Percentiles rank a stretch among this genome's conserved stretches.
Evolutionary conservation across 169 alveolate species (phyloP).

Genomic region (Plasmodium cynomolgi): DNA sequence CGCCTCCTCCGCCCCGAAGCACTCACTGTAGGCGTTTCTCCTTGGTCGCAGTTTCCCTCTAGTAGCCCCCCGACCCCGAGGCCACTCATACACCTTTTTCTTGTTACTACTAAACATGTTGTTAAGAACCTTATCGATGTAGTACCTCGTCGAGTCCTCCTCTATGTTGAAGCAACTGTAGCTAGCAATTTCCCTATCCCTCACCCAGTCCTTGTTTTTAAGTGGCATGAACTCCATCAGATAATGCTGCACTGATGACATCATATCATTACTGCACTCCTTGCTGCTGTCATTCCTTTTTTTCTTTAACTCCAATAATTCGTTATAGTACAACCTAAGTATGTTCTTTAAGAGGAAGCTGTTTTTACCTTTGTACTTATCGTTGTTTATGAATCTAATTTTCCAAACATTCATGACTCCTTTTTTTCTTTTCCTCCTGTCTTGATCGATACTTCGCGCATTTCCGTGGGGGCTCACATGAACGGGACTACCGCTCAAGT

Average conservation of each 20-base stretch:
- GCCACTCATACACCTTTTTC: slow-evolving; percentile 16
- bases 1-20: not conserved
- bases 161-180: slow-evolving; percentile 45
- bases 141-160: slow-evolving; percentile 46
- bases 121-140: slow-evolving; percentile 30
- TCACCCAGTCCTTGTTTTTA: slow-evolving; percentile 56
- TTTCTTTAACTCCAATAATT: slow-evolving; percentile 31
- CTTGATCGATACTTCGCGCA: not conserved
- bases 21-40: slow-evolving; percentile 4
- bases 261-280: not conserved
- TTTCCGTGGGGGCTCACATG: not conserved
- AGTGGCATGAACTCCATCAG: not conserved
- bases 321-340: slow-evolving; percentile 34
- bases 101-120: slow-evolving; percentile 51
- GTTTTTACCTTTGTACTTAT: slow-evolving; percentile 56
- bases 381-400: slow-evolving; percentile 49
- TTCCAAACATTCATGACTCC: slow-evolving; percentile 23
- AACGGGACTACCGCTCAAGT: not conserved
- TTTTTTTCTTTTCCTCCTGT: not conserved
- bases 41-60: not conserved
- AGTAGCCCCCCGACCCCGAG: not conserved
- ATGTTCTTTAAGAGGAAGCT: slow-evolving; percentile 55
- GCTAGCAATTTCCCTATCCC: not conserved
- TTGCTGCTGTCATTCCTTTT: not conserved
- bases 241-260: slow-evolving; percentile 13